Percentiles rank a stretch among this genome's conserved stretches.
Evolutionary conservation across 2,329 filamentous ascomycete species (phyloP).

Genomic region (Aspergillus aculeatinus): DNA sequence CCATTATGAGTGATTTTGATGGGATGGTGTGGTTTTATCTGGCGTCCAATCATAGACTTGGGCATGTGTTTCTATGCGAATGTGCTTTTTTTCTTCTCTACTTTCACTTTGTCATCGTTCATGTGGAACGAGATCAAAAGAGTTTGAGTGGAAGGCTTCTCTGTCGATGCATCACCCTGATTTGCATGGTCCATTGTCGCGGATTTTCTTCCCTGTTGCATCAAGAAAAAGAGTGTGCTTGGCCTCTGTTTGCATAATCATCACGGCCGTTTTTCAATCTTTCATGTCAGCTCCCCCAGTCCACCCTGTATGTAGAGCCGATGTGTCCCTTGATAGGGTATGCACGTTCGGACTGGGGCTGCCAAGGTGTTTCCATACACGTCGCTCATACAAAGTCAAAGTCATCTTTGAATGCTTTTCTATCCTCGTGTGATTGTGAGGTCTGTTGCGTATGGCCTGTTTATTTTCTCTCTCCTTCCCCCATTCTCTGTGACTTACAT

Average conservation of each 20-base stretch:
- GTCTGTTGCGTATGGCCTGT: not conserved
- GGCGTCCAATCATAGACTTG: constrained; percentile 46
- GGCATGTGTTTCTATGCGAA: constrained; percentile 32
- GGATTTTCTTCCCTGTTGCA: constrained; percentile 9
- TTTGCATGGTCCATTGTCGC: constrained; percentile 15
- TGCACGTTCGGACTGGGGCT: constrained; percentile 19
- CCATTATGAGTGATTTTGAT: constrained; percentile 35
- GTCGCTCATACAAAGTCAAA: not conserved
- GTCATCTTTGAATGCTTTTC: not conserved
- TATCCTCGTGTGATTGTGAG: constrained; percentile 7
- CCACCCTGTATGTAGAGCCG: constrained; percentile 24
- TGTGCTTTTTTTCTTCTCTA: constrained; percentile 15
- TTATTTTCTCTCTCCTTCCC: constrained; percentile 2
- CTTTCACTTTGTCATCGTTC: constrained; percentile 24
- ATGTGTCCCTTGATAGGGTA: constrained; percentile 20
- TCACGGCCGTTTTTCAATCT: constrained; percentile 19
- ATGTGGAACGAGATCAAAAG: constrained; percentile 23
- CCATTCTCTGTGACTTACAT: not conserved
- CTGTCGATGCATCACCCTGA: constrained; percentile 20
- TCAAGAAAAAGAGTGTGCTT: constrained; percentile 15
- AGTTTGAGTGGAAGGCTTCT: constrained; percentile 24
- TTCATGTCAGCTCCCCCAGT: constrained; percentile 17
- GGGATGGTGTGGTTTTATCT: constrained; percentile 37
- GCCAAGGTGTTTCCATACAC: constrained; percentile 11
- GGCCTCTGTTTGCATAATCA: constrained; percentile 19